Conservation (phyloP, 176 grass and related monocot species). For the Triticum turgidum region DNA sequence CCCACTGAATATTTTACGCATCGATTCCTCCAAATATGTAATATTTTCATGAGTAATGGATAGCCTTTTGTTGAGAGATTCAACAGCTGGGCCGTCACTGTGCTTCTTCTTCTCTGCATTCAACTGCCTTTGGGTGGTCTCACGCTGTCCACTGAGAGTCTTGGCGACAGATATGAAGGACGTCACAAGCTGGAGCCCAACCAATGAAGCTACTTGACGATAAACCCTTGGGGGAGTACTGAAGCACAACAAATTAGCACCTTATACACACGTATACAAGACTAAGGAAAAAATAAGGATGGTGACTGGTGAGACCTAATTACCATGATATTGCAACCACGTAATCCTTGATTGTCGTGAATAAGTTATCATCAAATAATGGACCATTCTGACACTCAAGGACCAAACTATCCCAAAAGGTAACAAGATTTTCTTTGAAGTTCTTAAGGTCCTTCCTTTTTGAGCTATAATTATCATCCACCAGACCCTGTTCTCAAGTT, state of each 20-base stretch:
- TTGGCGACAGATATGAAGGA: conserved; percentile 93
- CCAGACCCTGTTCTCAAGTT: conserved; percentile 62
- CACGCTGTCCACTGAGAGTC: conserved; percentile 81
- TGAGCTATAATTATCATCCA: conserved; percentile 85
- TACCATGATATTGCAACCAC: conserved; percentile 93
- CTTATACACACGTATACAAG: conserved; percentile 28
- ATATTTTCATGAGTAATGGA: conserved; percentile 84
- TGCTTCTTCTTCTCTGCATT: conserved; percentile 93
- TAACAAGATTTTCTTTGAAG: conserved; percentile 92
- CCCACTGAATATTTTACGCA: conserved; percentile 93
- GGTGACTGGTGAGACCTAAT: conserved; percentile 1
- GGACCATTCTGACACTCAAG: conserved; percentile 94
- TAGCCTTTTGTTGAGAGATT: conserved; percentile 87
- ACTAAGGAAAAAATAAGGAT: background rate
- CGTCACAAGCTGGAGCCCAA: conserved; percentile 93
- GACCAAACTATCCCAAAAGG: conserved; percentile 86
- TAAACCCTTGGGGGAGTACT: conserved; percentile 95
- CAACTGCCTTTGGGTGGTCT: conserved; percentile 94
- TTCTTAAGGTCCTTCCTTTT: conserved; percentile 87
- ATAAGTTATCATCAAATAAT: conserved; percentile 75
- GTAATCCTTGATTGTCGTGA: conserved; percentile 78
- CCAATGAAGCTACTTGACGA: conserved; percentile 78
- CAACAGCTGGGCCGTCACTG: conserved; percentile 78
- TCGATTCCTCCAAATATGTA: conserved; percentile 77
- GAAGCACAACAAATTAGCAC: conserved; percentile 33